These are phyloP conservation scores for Chalaropsis ovoidea DNA, from an alignment of 2,329 filamentous ascomycete genomes.

Conservation along the genomic window DNA sequence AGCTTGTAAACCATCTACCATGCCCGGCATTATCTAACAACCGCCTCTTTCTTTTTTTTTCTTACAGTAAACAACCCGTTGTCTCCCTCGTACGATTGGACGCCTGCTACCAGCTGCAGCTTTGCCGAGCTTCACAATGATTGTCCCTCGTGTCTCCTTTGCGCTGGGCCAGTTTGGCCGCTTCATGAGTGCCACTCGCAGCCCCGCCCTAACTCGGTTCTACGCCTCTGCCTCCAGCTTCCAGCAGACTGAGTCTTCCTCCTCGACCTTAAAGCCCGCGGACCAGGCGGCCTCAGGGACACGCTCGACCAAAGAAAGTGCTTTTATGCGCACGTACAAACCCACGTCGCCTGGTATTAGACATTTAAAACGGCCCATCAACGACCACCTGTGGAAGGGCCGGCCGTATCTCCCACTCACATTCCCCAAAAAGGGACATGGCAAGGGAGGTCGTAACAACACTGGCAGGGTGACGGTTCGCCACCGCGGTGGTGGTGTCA, in stretches of 20 bases:
- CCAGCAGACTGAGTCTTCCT: slow-evolving; percentile 1
- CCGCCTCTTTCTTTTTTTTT: neutral
- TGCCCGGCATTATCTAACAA: slow-evolving; percentile 18
- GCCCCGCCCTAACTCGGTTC: slow-evolving; percentile 21
- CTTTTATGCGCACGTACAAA: slow-evolving; percentile 72
- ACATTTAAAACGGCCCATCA: slow-evolving; percentile 84
- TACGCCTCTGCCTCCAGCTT: slow-evolving; percentile 15
- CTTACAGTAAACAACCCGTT: slow-evolving; percentile 1
- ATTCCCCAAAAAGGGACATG: slow-evolving; percentile 83
- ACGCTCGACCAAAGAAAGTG: slow-evolving; percentile 13
- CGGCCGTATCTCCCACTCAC: slow-evolving; percentile 74
- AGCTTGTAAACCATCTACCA: slow-evolving; percentile 23
- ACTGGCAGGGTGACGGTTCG: slow-evolving; percentile 76
- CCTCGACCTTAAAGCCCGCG: neutral
- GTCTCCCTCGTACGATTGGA: neutral
- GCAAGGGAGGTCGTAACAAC: slow-evolving; percentile 85
- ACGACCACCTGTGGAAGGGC: slow-evolving; percentile 95
- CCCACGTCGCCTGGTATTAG: slow-evolving; percentile 85
- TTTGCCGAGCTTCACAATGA: slow-evolving; percentile 16
- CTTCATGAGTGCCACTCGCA: slow-evolving; percentile 18
- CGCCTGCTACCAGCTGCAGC: neutral
- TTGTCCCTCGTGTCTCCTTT: slow-evolving; percentile 24
- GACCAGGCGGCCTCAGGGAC: neutral
- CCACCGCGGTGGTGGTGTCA: slow-evolving; percentile 84
- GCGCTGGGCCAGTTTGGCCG: slow-evolving; percentile 22